A percentile compares a stretch with the other conserved stretches of the same genome.
phyloP scores from a whole-genome alignment of 805 yeast species.

The Kazachstania kunashirensis region DNA sequence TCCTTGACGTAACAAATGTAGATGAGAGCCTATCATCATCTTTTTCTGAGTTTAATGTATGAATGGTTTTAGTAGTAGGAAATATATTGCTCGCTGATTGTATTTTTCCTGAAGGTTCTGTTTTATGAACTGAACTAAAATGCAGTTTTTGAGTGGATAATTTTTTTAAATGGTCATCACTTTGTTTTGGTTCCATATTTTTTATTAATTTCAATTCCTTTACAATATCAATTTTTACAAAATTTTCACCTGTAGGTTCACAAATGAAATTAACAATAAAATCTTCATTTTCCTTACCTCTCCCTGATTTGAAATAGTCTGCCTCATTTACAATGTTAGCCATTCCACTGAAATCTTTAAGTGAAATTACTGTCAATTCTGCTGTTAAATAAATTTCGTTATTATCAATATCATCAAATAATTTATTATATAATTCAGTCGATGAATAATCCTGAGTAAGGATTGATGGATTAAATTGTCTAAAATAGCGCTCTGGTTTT shows the following conservation, averaged over 20 bases:
- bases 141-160: conserved; percentile 10
- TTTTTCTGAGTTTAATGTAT: no score
- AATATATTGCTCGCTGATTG: no score
- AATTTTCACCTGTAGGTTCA: conserved; percentile 26
- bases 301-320: conserved; percentile 30
- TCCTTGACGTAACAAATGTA: no score
- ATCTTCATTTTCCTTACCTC: conserved; percentile 17
- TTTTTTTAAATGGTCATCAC: conserved; percentile 22
- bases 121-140: neutral
- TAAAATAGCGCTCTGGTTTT: conserved; percentile 23
- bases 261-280: conserved; percentile 29
- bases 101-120: no score
- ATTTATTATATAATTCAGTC: conserved; percentile 12
- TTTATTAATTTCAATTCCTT: conserved; percentile 14
- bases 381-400: conserved; percentile 52
- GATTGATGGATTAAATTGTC: conserved; percentile 15
- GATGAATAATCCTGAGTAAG: conserved; percentile 12
- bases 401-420: conserved; percentile 16
- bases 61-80: no score
- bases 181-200: conserved; percentile 17
- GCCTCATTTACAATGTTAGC: conserved; percentile 36
- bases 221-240: conserved; percentile 17
- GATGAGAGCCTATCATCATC: no score
- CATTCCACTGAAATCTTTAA: conserved; percentile 35
- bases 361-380: conserved; percentile 35